Evolutionary conservation across 2,329 filamentous ascomycete species (phyloP).

Genomic region (Alternaria metachromatica): DNA sequence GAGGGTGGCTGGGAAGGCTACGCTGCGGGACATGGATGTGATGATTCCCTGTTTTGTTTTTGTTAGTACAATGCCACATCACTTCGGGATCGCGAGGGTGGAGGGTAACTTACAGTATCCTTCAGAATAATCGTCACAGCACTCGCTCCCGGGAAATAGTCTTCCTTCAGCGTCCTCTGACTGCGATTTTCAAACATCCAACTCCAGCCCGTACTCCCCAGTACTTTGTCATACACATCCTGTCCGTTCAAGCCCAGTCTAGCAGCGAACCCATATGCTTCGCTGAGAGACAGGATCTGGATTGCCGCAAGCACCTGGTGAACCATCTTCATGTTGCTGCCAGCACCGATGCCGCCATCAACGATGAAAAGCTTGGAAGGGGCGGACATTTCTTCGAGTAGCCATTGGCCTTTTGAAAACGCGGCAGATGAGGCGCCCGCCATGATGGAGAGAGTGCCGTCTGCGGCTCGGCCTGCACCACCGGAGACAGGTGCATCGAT

Average conservation of each 20-base stretch:
- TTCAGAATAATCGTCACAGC: conserved; percentile 58
- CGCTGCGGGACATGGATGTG: conserved; percentile 66
- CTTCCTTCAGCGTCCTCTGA: conserved; percentile 60
- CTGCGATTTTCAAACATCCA: conserved; percentile 66
- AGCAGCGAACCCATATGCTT: conserved; percentile 64
- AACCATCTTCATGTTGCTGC: conserved; percentile 65
- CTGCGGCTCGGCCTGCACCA: conserved; percentile 70
- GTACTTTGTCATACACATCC: conserved; percentile 57
- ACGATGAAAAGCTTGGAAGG: conserved; percentile 64
- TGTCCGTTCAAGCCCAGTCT: conserved; percentile 61
- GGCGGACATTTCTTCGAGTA: conserved; percentile 70
- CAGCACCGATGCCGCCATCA: conserved; percentile 59
- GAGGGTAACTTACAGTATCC: conserved; percentile 45
- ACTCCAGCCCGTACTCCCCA: conserved; percentile 53
- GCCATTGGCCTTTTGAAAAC: conserved; percentile 62
- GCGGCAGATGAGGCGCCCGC: conserved; percentile 66
- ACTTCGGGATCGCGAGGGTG: neutral
- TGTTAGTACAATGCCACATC: neutral
- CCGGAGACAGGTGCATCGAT: conserved; percentile 78
- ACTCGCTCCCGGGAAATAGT: conserved; percentile 54
- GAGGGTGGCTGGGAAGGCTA: conserved; percentile 66
- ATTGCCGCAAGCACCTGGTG: conserved; percentile 66
- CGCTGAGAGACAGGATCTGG: conserved; percentile 63
- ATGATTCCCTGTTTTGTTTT: conserved; percentile 62
- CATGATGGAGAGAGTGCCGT: conserved; percentile 79